A percentile compares a stretch with the other conserved stretches of the same genome.
Evolutionary conservation across 2,329 filamentous ascomycete genomes (phyloP).

Genomic region (Fusarium nodosum): DNA sequence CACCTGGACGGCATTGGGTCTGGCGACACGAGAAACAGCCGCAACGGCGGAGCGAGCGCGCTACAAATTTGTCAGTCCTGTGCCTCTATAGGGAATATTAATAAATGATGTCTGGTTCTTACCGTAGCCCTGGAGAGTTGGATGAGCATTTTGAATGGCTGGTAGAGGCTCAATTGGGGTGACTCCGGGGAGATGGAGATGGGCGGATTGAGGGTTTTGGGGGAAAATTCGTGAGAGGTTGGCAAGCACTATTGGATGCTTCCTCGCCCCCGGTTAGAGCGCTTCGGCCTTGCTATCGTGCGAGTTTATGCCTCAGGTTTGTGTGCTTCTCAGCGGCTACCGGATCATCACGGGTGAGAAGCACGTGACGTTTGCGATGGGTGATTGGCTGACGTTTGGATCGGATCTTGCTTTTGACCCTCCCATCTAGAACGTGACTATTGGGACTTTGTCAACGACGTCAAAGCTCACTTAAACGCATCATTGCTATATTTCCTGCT

Average conservation of each 20-base stretch:
- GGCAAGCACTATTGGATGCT: constrained; percentile 40
- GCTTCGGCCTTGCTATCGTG: constrained; percentile 40
- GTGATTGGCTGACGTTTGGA: constrained; percentile 21
- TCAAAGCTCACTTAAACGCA: constrained; percentile 23
- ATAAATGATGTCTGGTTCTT: constrained; percentile 51
- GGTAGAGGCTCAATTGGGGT: constrained; percentile 63
- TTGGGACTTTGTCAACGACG: neutral
- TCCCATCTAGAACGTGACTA: neutral
- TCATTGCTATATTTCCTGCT: neutral
- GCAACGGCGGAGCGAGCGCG: constrained; percentile 66
- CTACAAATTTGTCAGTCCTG: constrained; percentile 55
- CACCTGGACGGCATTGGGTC: constrained; percentile 60
- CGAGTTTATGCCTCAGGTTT: constrained; percentile 37
- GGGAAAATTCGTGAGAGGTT: constrained; percentile 60
- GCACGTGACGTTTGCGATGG: constrained; percentile 13
- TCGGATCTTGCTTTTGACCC: constrained; percentile 14
- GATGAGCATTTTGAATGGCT: constrained; percentile 67
- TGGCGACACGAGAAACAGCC: constrained; percentile 62
- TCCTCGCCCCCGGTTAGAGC: constrained; percentile 47
- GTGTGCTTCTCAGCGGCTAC: constrained; percentile 5
- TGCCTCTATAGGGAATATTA: neutral
- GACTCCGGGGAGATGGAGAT: constrained; percentile 51
- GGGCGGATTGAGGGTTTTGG: constrained; percentile 49
- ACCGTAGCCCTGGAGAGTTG: constrained; percentile 70
- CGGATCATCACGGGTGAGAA: constrained; percentile 33